Percentiles rank a stretch among this genome's conserved stretches.
Evolutionary conservation across 306 rosid genomes (phyloP).

Genomic region (Vigna nakashimae): DNA sequence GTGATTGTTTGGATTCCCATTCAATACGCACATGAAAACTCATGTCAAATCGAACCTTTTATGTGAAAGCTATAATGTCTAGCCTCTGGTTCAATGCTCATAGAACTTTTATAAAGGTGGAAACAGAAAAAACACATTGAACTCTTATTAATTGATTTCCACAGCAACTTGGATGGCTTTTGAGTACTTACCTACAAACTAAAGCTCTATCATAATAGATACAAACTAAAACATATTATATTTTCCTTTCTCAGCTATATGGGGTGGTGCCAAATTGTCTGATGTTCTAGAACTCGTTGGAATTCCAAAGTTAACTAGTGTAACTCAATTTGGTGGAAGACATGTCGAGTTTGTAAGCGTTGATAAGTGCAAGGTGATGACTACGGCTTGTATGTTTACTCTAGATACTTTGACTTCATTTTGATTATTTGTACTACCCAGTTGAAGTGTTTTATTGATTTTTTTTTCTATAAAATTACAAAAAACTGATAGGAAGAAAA

Average conservation of each 20-base stretch:
- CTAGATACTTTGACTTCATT: constrained; percentile 15
- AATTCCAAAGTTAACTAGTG: constrained; percentile 65
- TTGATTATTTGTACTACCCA: constrained; percentile 7
- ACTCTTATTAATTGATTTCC: neutral
- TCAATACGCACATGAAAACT: too few species aligned
- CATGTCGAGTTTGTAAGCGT: constrained; percentile 96
- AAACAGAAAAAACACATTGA: neutral
- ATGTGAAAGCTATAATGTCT: too few species aligned
- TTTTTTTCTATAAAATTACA: constrained; percentile 24
- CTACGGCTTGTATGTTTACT: constrained; percentile 21
- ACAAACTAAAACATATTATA: neutral
- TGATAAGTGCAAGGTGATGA: constrained; percentile 86
- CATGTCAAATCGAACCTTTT: too few species aligned
- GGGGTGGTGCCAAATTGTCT: constrained; percentile 93
- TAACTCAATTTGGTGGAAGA: constrained; percentile 74
- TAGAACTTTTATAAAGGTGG: too few species aligned
- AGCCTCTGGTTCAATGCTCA: too few species aligned
- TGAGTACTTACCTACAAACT: constrained; percentile 24
- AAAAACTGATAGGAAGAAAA: constrained; percentile 75
- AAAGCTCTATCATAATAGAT: constrained; percentile 14
- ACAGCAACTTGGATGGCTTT: constrained; percentile 21
- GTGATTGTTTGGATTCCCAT: too few species aligned
- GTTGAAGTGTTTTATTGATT: neutral
- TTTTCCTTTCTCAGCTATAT: constrained; percentile 62
- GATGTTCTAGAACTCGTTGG: constrained; percentile 94